Base-by-base conservation (phyloP, 2,329 filamentous ascomycete species). In the Clonostachys sp. region DNA sequence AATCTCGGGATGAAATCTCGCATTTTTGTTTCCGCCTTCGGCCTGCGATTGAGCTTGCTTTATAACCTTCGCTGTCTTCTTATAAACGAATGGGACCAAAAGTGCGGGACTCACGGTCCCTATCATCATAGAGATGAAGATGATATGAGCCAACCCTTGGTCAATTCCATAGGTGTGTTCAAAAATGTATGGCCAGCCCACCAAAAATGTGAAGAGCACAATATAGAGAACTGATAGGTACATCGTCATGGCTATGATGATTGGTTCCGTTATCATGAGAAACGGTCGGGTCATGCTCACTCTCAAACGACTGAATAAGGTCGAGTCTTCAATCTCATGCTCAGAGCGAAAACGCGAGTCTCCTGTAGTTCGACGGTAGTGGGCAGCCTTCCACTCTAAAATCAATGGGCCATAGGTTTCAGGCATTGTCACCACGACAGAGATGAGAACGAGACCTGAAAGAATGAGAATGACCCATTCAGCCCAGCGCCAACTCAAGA, bases 401-500 rank as follows among this genome's bases (percentile, higher is more conserved):
- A 87, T 64, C 13, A 84, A 43, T 34, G 62, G 63, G 3, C 59
- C 75, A 52, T 86, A 87, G 0, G 84, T 87, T 60, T 87, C 84
- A 2, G 84, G 84, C 45, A 87, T 81, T 42, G 83, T 70, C 14
- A 82, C 56, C 20, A 80, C 57, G 34, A 87, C 77, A 36, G 78
- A 55, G n/a, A 69, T 60, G 20, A 85, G 70, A 48, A 84, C 65
- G 6, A 75, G 59, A 0, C 72, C 79, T 0, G 81, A 74, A 72
- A 81, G 83, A 45, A 87, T 86, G 34, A 86, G 65, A 49, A 86
- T 72, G 2, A 81, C 72, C 64, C 84, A 87, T 59, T 86, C 83
- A 0, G 72, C 71, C 80, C 80, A 85, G n/a, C 78, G 71, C 75
- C 83, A 87, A 44, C 68, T 72, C 24, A 30, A 10, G 2, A 63